These are phyloP conservation scores for Coemansia sp. DNA, from an alignment of 192 early-diverging fungal genomes.

Conservation along the genomic window DNA sequence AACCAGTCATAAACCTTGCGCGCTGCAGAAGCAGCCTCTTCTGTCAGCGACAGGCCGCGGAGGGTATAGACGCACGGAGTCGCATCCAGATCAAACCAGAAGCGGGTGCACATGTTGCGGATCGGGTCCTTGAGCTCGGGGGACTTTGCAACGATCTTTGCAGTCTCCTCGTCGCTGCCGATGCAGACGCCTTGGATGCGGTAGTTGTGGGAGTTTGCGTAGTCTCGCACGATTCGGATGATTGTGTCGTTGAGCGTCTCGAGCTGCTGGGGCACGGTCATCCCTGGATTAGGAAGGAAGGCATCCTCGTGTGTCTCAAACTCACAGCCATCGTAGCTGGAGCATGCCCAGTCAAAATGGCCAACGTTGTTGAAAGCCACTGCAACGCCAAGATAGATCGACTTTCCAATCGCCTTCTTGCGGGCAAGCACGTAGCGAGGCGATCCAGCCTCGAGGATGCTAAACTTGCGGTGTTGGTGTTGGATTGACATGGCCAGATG, in stretches of 20 bases:
- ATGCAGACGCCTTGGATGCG: constrained; percentile 72
- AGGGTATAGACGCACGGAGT: constrained; percentile 73
- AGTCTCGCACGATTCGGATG: constrained; percentile 58
- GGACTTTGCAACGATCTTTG: constrained; percentile 39
- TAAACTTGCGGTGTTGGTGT: constrained; percentile 53
- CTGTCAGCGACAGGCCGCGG: constrained; percentile 63
- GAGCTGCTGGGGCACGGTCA: constrained; percentile 38
- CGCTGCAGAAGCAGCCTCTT: constrained; percentile 71
- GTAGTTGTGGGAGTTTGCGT: constrained; percentile 63
- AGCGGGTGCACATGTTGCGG: constrained; percentile 53
- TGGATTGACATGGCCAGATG: constrained; percentile 24
- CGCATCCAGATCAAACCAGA: constrained; percentile 78
- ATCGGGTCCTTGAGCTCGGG: constrained; percentile 49
- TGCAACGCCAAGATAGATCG: constrained; percentile 54
- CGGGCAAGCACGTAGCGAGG: constrained; percentile 55
- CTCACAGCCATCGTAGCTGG: constrained; percentile 72
- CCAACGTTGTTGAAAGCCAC: constrained; percentile 35
- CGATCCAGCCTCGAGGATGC: constrained; percentile 50
- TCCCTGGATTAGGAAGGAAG: constrained; percentile 22
- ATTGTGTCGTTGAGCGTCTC: constrained; percentile 56
- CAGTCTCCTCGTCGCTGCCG: constrained; percentile 54
- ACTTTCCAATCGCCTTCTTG: constrained; percentile 52
- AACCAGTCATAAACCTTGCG: constrained; percentile 75
- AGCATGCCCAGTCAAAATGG: constrained; percentile 62
- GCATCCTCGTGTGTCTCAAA: constrained; percentile 62